These are phyloP conservation scores for Rhizoclosmatium globosum DNA, from an alignment of 192 early-diverging fungal genomes.

Conservation along the genomic window DNA sequence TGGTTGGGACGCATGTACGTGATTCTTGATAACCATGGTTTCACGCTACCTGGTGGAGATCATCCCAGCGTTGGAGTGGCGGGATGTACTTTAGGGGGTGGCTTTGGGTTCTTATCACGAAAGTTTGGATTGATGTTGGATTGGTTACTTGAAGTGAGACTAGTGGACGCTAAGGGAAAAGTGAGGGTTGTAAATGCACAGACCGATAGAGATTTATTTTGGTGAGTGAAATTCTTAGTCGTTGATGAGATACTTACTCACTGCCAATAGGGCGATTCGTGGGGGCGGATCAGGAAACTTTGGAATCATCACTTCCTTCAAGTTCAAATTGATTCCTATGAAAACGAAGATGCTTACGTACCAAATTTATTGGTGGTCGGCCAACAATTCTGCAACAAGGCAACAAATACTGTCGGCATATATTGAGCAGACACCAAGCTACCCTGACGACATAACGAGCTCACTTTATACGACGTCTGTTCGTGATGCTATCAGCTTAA, in stretches of 20 bases:
- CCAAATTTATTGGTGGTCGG: neutral
- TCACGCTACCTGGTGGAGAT: conserved; percentile 31
- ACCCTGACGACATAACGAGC: conserved; percentile 18
- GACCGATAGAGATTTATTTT: conserved; percentile 24
- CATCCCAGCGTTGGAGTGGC: conserved; percentile 31
- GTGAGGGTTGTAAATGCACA: conserved; percentile 28
- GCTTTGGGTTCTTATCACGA: conserved; percentile 35
- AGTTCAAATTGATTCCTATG: conserved; percentile 19
- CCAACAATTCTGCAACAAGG: neutral
- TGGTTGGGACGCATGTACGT: conserved; percentile 36
- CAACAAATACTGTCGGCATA: neutral
- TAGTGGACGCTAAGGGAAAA: conserved; percentile 21
- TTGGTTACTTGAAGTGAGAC: conserved; percentile 29
- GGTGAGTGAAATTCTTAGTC: neutral
- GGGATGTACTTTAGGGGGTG: conserved; percentile 37
- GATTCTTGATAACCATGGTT: conserved; percentile 9
- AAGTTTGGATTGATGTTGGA: conserved; percentile 39
- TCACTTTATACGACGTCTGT: conserved; percentile 6
- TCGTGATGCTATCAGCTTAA: neutral
- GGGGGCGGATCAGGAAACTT: conserved; percentile 39
- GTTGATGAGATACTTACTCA: neutral
- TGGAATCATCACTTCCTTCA: conserved; percentile 38
- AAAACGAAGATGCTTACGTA: neutral
- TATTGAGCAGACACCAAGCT: neutral
- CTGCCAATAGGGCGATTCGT: conserved; percentile 29